A percentile compares a stretch with the other conserved stretches of the same genome.
Evolutionary conservation across 495 filamentous ascomycete species (phyloP).

Genomic region (Durotheca rogersii): DNA sequence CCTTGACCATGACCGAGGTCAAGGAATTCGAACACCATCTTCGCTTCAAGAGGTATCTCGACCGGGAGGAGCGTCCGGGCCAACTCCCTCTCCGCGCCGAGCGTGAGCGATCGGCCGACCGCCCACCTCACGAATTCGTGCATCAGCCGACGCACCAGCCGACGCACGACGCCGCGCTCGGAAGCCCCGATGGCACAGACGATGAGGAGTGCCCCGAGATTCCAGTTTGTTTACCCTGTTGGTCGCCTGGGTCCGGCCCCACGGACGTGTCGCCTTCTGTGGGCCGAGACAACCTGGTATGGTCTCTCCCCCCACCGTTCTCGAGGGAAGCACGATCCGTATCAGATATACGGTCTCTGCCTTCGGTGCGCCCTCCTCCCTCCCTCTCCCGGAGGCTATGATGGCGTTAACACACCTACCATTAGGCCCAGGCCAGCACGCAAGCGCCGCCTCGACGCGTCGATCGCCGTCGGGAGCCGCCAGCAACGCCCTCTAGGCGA

Average conservation of each 20-base stretch:
- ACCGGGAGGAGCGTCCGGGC: slow-evolving; percentile 23
- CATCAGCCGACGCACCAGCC: slow-evolving; percentile 7
- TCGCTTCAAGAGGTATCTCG: slow-evolving; percentile 40
- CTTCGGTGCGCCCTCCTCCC: slow-evolving; percentile 33
- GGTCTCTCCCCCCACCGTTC: slow-evolving; percentile 44
- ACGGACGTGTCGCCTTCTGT: slow-evolving; percentile 3
- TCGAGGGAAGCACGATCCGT: slow-evolving; percentile 46
- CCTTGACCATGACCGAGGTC: slow-evolving; percentile 55
- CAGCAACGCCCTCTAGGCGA: slow-evolving; percentile 29
- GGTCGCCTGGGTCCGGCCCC: slow-evolving; percentile 10
- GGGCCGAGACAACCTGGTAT: slow-evolving; percentile 28
- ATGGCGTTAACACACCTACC: slow-evolving; percentile 25
- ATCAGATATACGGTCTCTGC: slow-evolving; percentile 54
- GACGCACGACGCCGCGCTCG: slow-evolving; percentile 1
- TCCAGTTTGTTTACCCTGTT: slow-evolving; percentile 16
- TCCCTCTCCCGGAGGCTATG: background rate
- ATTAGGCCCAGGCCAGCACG: slow-evolving; percentile 11
- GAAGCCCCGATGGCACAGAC: background rate
- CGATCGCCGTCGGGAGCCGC: slow-evolving; percentile 14
- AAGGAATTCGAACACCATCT: slow-evolving; percentile 47
- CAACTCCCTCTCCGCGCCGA: slow-evolving; percentile 24
- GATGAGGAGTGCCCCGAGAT: slow-evolving; percentile 17
- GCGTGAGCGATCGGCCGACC: background rate
- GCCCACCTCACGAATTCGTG: slow-evolving; percentile 18
- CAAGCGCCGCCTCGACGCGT: slow-evolving; percentile 3